These are phyloP conservation scores for Crithidia bombi DNA, from an alignment of 208 protist species.

Conservation along the genomic window DNA sequence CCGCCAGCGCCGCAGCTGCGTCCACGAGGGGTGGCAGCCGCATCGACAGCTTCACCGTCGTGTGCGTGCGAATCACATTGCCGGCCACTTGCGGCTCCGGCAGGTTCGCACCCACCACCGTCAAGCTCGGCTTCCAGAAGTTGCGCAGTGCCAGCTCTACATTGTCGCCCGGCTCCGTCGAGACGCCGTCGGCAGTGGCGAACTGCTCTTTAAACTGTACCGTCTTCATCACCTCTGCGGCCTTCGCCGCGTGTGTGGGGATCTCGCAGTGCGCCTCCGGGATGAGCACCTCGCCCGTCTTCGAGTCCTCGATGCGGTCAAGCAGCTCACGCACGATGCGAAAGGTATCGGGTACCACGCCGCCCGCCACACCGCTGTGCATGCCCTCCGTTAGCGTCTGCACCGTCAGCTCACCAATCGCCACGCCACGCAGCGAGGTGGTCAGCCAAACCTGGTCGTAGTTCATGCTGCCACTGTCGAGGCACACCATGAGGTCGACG, in stretches of 20 bases:
- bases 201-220: slow-evolving; percentile 75
- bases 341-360: slow-evolving; percentile 95
- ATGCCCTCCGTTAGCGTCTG: slow-evolving; percentile 86
- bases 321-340: slow-evolving; percentile 90
- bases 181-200: slow-evolving; percentile 42
- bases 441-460: slow-evolving; percentile 97
- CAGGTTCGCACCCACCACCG: slow-evolving; percentile 91
- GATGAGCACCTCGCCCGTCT: slow-evolving; percentile 90
- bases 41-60: slow-evolving; percentile 93
- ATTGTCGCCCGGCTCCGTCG: slow-evolving; percentile 58
- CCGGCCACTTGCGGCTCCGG: slow-evolving; percentile 81
- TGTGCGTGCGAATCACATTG: slow-evolving; percentile 93
- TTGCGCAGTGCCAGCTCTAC: slow-evolving; percentile 84
- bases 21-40: slow-evolving; percentile 90
- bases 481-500: slow-evolving; percentile 92
- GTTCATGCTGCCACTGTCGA: slow-evolving; percentile 94
- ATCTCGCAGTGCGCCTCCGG: slow-evolving; percentile 89
- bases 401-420: slow-evolving; percentile 83
- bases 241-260: slow-evolving; percentile 53
- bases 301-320: slow-evolving; percentile 90
- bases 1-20: slow-evolving; percentile 40
- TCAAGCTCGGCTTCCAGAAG: slow-evolving; percentile 93
- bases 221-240: slow-evolving; percentile 52
- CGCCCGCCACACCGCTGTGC: slow-evolving; percentile 92
- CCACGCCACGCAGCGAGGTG: slow-evolving; percentile 92